Conservation (phyloP, 345 rosid species). For the Eucalyptus dawsonii region DNA sequence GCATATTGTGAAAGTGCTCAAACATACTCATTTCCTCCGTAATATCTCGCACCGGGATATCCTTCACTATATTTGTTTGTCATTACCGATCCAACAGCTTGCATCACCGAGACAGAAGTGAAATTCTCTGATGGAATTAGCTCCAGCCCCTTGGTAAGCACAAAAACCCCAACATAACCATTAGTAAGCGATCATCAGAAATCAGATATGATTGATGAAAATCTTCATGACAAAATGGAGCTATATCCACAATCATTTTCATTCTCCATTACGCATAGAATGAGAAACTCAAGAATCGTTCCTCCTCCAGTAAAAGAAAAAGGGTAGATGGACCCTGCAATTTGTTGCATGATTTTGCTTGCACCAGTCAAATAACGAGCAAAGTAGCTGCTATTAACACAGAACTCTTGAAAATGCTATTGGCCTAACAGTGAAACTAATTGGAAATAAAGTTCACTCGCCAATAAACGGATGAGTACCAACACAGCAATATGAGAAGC, state of each 20-base stretch:
- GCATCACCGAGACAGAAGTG: slow-evolving; percentile 97
- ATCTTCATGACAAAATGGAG: not conserved
- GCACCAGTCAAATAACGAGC: not conserved
- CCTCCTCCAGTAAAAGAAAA: not conserved
- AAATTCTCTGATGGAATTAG: slow-evolving; percentile 98
- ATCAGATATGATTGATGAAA: not conserved
- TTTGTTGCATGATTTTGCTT: not conserved
- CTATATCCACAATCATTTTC: not conserved
- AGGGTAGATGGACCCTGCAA: not conserved
- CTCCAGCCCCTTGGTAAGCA: slow-evolving; percentile 70
- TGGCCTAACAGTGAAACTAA: not conserved
- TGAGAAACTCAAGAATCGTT: not conserved
- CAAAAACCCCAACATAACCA: not conserved
- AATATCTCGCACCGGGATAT: slow-evolving; percentile 98
- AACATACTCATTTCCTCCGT: slow-evolving; percentile 98
- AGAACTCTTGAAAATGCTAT: not conserved
- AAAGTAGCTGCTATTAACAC: not conserved
- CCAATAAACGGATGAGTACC: not conserved
- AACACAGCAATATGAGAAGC: not conserved
- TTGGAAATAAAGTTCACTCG: not conserved
- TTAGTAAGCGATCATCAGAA: not conserved
- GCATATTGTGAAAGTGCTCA: not conserved
- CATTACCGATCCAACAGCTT: slow-evolving; percentile 99
- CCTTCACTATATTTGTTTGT: slow-evolving; percentile 99
- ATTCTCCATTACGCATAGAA: not conserved